Evolutionary conservation across 2,329 filamentous ascomycete species (phyloP).

Genomic region (Aspergillus caelatus): DNA sequence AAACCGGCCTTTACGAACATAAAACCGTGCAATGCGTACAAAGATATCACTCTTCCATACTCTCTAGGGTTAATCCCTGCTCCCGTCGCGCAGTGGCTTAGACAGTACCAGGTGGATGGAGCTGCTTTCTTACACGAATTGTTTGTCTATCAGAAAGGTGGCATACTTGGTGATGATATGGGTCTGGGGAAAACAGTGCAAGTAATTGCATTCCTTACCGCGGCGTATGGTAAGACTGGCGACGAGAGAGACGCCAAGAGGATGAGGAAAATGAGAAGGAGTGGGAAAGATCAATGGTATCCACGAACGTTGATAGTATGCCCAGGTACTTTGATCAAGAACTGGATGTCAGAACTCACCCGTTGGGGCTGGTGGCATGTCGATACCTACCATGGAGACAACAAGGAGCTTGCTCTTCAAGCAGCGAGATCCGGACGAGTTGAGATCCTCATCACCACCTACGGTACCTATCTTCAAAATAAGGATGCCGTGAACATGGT

Average conservation of each 20-base stretch:
- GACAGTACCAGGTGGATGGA: slow-evolving; percentile 88
- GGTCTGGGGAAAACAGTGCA: slow-evolving; percentile 96
- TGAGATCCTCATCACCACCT: slow-evolving; percentile 94
- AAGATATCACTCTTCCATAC: slow-evolving; percentile 73
- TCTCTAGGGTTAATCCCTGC: slow-evolving; percentile 84
- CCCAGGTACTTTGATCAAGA: slow-evolving; percentile 82
- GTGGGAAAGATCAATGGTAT: slow-evolving; percentile 69
- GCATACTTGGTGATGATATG: slow-evolving; percentile 95
- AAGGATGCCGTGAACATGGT: slow-evolving; percentile 78
- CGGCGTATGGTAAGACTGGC: slow-evolving; percentile 90
- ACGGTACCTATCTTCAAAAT: slow-evolving; percentile 80
- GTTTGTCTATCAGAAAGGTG: slow-evolving; percentile 89
- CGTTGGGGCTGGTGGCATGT: slow-evolving; percentile 97
- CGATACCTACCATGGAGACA: slow-evolving; percentile 76
- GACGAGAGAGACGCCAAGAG: slow-evolving; percentile 83
- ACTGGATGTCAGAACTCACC: slow-evolving; percentile 84
- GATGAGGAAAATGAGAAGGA: slow-evolving; percentile 80
- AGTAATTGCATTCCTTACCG: slow-evolving; percentile 87
- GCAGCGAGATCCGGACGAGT: slow-evolving; percentile 74
- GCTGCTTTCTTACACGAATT: slow-evolving; percentile 82
- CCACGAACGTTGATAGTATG: slow-evolving; percentile 83
- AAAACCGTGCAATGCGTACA: slow-evolving; percentile 69
- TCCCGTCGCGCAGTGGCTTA: slow-evolving; percentile 85
- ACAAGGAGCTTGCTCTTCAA: slow-evolving; percentile 69
- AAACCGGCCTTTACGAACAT: slow-evolving; percentile 67